Conservation (phyloP, 179 eudicot genomes). For the Heliamphora pulchella region DNA sequence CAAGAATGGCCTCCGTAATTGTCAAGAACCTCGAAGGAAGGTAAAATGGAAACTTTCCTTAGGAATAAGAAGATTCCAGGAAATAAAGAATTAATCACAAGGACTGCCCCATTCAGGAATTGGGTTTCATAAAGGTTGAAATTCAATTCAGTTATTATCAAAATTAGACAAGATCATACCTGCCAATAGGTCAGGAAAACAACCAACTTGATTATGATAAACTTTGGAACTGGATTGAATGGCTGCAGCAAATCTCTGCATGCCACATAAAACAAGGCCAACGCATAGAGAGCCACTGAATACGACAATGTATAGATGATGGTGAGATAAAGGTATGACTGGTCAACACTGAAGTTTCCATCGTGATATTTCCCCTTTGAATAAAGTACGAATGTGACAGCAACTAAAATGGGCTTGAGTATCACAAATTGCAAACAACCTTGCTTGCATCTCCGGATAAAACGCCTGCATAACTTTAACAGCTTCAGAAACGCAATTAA, state of each 20-base stretch:
- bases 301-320: constrained; percentile 86
- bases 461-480: constrained; percentile 56
- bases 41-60: neutral
- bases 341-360: constrained; percentile 83
- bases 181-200: constrained; percentile 98
- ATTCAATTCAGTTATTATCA: neutral
- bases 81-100: neutral
- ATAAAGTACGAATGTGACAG: constrained; percentile 70
- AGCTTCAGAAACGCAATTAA: constrained; percentile 14
- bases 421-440: constrained; percentile 96
- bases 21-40: neutral
- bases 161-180: constrained; percentile 33
- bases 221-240: constrained; percentile 95
- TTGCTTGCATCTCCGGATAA: constrained; percentile 94
- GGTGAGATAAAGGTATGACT: constrained; percentile 88
- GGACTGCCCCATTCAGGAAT: neutral
- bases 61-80: neutral
- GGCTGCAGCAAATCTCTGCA: constrained; percentile 93
- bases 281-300: constrained; percentile 76
- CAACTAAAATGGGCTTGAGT: constrained; percentile 83
- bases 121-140: neutral
- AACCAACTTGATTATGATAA: constrained; percentile 83
- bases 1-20: neutral
- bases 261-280: constrained; percentile 89
- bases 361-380: constrained; percentile 86